Evolutionary conservation across 2,329 filamentous ascomycete species (phyloP).

Genomic region (Aspergillus quadrilineatus): DNA sequence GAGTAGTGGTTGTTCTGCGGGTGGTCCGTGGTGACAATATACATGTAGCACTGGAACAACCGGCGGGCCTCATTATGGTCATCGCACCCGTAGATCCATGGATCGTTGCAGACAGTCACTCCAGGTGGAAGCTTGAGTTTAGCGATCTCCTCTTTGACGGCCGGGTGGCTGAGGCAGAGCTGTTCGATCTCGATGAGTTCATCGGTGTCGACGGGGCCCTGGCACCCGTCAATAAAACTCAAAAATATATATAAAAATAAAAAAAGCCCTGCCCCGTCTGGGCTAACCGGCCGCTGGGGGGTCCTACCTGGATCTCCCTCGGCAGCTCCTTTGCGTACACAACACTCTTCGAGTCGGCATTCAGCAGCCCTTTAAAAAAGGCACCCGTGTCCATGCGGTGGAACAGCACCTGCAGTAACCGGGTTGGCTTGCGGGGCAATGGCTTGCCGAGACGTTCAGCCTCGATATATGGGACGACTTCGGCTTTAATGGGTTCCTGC

Average conservation of each 20-base stretch:
- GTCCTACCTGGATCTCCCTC: conserved; percentile 46
- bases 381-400: conserved; percentile 42
- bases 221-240: conserved; percentile 15
- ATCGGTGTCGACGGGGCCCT: conserved; percentile 59
- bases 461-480: conserved; percentile 60
- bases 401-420: conserved; percentile 55
- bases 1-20: conserved; percentile 41
- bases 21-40: conserved; percentile 36
- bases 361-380: conserved; percentile 44
- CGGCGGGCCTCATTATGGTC: conserved; percentile 40
- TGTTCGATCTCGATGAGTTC: conserved; percentile 61
- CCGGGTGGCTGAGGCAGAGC: conserved; percentile 55
- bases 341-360: conserved; percentile 38
- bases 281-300: too few species aligned
- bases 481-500: conserved; percentile 62
- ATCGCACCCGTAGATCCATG: conserved; percentile 67
- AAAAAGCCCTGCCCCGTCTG: too few species aligned
- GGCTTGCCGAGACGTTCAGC: conserved; percentile 57
- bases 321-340: conserved; percentile 45
- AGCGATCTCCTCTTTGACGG: conserved; percentile 58
- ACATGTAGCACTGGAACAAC: conserved; percentile 44
- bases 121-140: conserved; percentile 60
- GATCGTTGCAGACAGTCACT: conserved; percentile 57
- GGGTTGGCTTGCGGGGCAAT: conserved; percentile 52
- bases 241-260: too few species aligned